These are phyloP conservation scores for Bruguiera sexangula DNA, from an alignment of 345 rosid species.

Conservation along the genomic window DNA sequence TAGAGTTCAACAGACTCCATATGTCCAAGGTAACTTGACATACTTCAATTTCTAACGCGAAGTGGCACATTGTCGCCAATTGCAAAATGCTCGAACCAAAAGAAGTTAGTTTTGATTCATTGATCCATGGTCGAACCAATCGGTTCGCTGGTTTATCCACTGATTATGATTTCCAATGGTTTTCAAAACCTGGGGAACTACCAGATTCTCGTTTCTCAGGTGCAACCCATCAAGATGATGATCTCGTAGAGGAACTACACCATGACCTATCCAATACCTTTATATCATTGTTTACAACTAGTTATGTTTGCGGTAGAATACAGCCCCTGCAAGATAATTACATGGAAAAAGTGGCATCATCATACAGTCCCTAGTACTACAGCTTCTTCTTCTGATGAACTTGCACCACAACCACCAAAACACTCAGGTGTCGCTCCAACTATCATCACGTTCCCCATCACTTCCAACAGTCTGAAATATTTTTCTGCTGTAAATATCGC, in stretches of 20 bases:
- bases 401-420: not conserved
- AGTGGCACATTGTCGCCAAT: no score
- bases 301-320: constrained; percentile 6
- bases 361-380: constrained; percentile 6
- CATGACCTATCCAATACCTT: constrained; percentile 10
- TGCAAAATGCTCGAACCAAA: no score
- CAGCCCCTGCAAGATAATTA: constrained; percentile 31
- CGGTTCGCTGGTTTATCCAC: no score
- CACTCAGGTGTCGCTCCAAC: constrained; percentile 63
- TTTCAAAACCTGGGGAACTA: no score
- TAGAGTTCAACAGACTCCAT: no score
- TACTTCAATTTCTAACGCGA: no score
- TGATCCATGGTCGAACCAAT: no score
- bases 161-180: no score
- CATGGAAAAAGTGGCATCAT: constrained; percentile 26
- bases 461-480: constrained; percentile 71
- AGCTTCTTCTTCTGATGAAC: constrained; percentile 5
- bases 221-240: constrained; percentile 18
- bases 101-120: no score
- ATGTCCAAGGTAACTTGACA: no score
- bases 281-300: constrained; percentile 15
- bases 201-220: not conserved
- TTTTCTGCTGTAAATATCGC: constrained; percentile 6
- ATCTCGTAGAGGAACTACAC: constrained; percentile 24
- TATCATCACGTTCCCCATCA: constrained; percentile 72